A percentile compares a stretch with the other conserved stretches of the same genome.
phyloP scores from a whole-genome alignment of 2,329 filamentous ascomycete species.

The Penicillium vulpinum region DNA sequence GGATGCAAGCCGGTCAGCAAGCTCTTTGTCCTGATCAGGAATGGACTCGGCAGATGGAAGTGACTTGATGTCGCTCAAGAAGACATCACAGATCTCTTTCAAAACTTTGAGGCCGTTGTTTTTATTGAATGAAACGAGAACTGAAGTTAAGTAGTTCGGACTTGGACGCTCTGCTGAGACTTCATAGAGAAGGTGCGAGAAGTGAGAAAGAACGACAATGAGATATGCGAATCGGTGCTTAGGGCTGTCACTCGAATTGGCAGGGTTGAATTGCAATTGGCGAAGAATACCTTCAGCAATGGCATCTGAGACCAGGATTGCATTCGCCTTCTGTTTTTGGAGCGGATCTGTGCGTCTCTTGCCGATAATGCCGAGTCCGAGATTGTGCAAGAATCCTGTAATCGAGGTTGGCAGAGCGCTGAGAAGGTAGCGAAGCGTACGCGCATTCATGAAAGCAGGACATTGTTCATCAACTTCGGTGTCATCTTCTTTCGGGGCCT shows the following conservation, averaged over 20 bases:
- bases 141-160: constrained; percentile 62
- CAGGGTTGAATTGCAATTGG: constrained; percentile 59
- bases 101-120: constrained; percentile 72
- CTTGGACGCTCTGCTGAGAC: constrained; percentile 52
- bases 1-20: constrained; percentile 48
- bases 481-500: constrained; percentile 19
- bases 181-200: constrained; percentile 79
- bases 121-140: constrained; percentile 84
- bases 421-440: constrained; percentile 72
- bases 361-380: constrained; percentile 78
- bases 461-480: constrained; percentile 30
- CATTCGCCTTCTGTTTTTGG: constrained; percentile 63
- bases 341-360: constrained; percentile 70
- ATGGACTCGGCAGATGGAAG: constrained; percentile 48
- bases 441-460: constrained; percentile 70
- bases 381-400: constrained; percentile 79
- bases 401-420: constrained; percentile 76
- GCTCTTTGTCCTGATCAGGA: constrained; percentile 39
- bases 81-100: constrained; percentile 69
- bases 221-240: constrained; percentile 74
- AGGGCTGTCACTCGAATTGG: constrained; percentile 50
- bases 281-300: constrained; percentile 70
- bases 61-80: constrained; percentile 59
- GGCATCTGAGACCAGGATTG: constrained; percentile 62
- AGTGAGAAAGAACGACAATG: constrained; percentile 74